phyloP scores from a whole-genome alignment of 1,284 basidiomycete genomes.

The Mycena citricolor region DNA sequence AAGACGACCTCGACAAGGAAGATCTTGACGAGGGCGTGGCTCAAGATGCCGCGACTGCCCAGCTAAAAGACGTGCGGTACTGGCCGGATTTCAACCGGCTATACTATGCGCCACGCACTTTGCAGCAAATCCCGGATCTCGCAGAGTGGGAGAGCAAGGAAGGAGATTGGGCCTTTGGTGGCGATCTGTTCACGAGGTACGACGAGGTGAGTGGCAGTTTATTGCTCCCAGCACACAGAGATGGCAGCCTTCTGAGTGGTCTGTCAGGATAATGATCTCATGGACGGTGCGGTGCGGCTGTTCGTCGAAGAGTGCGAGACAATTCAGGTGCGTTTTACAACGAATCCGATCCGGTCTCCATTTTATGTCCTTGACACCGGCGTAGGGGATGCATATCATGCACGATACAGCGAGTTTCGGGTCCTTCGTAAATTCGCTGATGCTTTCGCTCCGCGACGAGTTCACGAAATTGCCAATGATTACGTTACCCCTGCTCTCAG shows the following conservation, averaged over 20 bases:
- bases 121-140: slow-evolving; percentile 61
- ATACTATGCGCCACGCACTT: slow-evolving; percentile 61
- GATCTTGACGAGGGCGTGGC: slow-evolving; percentile 25
- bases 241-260: no score
- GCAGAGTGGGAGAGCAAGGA: slow-evolving; percentile 52
- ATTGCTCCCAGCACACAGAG: no score
- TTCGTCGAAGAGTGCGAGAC: slow-evolving; percentile 75
- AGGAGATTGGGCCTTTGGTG: slow-evolving; percentile 57
- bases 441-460: slow-evolving; percentile 64
- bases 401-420: slow-evolving; percentile 65
- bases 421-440: slow-evolving; percentile 56
- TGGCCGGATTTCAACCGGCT: slow-evolving; percentile 81
- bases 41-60: slow-evolving; percentile 18
- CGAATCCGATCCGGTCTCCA: slow-evolving; percentile 4
- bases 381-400: slow-evolving; percentile 66
- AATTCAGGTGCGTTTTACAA: slow-evolving; percentile 57
- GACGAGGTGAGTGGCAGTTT: slow-evolving; percentile 45
- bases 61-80: slow-evolving; percentile 48
- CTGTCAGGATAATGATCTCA: slow-evolving; percentile 57
- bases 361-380: slow-evolving; percentile 2
- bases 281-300: slow-evolving; percentile 64
- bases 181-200: slow-evolving; percentile 50
- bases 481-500: slow-evolving; percentile 56
- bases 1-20: slow-evolving; percentile 44
- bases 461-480: slow-evolving; percentile 57